phyloP scores from a whole-genome alignment of 2,329 filamentous ascomycete species.

The Trichoderma atrobrunneum region DNA sequence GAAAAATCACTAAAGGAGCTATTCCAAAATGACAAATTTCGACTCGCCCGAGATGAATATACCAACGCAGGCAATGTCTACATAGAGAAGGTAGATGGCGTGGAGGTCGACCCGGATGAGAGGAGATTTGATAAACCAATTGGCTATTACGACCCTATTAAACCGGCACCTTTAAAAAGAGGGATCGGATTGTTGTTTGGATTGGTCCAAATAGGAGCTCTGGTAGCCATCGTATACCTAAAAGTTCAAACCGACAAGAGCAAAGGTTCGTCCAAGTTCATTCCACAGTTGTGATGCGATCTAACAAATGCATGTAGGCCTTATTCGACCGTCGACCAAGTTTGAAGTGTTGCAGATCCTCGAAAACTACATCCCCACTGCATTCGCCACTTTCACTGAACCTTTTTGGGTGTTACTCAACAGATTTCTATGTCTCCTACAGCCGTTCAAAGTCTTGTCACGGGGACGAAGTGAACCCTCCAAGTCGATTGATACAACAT shows the following conservation, averaged over 20 bases:
- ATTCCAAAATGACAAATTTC: conserved; percentile 22
- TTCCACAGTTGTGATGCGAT: background rate
- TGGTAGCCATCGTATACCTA: conserved; percentile 25
- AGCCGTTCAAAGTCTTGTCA: conserved; percentile 53
- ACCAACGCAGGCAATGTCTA: background rate
- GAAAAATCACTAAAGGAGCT: conserved; percentile 16
- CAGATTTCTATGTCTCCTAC: conserved; percentile 49
- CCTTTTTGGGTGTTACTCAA: conserved; percentile 57
- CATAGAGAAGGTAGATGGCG: background rate
- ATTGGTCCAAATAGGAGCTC: conserved; percentile 13
- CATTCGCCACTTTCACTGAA: conserved; percentile 54
- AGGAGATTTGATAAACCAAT: background rate
- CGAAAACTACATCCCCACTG: conserved; percentile 52
- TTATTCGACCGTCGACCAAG: conserved; percentile 28
- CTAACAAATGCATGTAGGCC: background rate
- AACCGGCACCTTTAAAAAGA: conserved; percentile 25
- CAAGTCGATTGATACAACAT: conserved; percentile 43
- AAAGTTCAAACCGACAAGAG: conserved; percentile 24
- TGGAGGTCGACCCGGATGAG: background rate
- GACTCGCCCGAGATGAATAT: conserved; percentile 6
- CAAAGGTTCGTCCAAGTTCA: conserved; percentile 22
- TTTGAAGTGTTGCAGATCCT: conserved; percentile 39
- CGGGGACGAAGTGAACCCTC: conserved; percentile 35
- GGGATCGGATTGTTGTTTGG: conserved; percentile 24
- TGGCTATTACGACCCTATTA: conserved; percentile 27